phyloP scores from a whole-genome alignment of 2,329 filamentous ascomycete species.

The Elsinoe necatrix region DNA sequence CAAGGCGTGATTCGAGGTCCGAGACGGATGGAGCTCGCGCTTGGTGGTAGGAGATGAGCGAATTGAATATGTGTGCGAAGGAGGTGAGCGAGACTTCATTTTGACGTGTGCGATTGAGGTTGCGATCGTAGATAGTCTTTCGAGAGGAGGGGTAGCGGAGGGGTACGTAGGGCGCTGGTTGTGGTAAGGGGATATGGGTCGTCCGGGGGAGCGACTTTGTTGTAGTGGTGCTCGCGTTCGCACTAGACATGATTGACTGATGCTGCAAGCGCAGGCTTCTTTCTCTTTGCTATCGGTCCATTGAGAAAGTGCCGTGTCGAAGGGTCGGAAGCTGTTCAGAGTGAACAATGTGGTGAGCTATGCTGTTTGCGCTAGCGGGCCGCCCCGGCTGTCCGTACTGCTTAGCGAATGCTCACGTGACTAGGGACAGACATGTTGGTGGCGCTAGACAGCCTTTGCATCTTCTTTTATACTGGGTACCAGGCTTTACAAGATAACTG shows the following conservation, averaged over 20 bases:
- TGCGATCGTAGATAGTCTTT: slow-evolving; percentile 97
- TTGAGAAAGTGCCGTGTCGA: background rate
- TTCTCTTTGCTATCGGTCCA: background rate
- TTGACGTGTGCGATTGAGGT: slow-evolving; percentile 80
- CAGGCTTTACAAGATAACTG: no score
- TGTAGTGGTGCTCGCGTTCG: background rate
- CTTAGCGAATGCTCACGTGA: no score
- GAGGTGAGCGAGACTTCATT: slow-evolving; percentile 84
- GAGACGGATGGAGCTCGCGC: slow-evolving; percentile 82
- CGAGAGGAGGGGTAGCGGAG: slow-evolving; percentile 85
- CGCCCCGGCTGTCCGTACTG: background rate
- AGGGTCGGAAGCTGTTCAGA: background rate
- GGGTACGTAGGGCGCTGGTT: slow-evolving; percentile 38
- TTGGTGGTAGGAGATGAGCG: slow-evolving; percentile 96
- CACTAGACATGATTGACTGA: background rate
- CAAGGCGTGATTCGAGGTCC: slow-evolving; percentile 60
- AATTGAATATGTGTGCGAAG: slow-evolving; percentile 92
- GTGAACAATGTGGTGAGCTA: background rate
- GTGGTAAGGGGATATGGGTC: slow-evolving; percentile 23
- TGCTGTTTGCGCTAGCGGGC: background rate
- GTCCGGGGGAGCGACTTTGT: slow-evolving; percentile 9
- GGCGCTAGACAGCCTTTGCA: no score
- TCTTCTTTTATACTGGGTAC: no score
- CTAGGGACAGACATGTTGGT: no score
- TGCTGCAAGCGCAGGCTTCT: background rate